Conservation (phyloP, 2,329 filamentous ascomycete species). For the Cordyceps javanica region DNA sequence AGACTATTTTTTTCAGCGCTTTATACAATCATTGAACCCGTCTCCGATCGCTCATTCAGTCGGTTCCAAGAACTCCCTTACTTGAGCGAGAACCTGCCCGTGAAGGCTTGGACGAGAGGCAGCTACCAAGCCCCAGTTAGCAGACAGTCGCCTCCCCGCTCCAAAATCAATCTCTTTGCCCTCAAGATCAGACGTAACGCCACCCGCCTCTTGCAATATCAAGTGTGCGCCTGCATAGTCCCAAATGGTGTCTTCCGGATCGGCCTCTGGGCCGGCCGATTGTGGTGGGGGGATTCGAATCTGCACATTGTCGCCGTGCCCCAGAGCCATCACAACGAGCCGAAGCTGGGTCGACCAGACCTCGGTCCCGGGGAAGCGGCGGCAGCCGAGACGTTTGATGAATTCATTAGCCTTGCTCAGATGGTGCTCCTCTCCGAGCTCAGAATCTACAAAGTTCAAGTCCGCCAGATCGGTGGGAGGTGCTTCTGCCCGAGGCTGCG, state of each 20-base stretch:
- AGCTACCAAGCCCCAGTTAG: background rate
- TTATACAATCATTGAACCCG: no score
- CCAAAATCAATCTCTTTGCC: conserved; percentile 5
- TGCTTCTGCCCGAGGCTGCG: background rate
- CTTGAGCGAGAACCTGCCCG: background rate
- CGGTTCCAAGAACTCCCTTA: background rate
- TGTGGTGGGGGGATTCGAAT: background rate
- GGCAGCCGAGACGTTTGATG: background rate
- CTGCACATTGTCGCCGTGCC: background rate
- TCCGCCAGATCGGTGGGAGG: background rate
- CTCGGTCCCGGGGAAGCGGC: background rate
- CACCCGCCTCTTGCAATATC: background rate
- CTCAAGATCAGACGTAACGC: background rate
- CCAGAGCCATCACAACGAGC: background rate
- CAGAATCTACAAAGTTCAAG: conserved; percentile 1
- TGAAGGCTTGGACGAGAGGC: background rate
- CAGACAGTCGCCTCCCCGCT: background rate
- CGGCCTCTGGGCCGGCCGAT: background rate
- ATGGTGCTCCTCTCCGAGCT: background rate
- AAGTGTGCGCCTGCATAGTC: conserved; percentile 5
- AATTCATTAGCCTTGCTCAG: background rate
- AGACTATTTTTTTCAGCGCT: no score
- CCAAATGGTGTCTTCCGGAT: conserved; percentile 2
- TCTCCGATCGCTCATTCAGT: no score
- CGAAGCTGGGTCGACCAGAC: conserved; percentile 8